Base-by-base conservation (phyloP, 305 asterid species). In the Striga hermonthica region DNA sequence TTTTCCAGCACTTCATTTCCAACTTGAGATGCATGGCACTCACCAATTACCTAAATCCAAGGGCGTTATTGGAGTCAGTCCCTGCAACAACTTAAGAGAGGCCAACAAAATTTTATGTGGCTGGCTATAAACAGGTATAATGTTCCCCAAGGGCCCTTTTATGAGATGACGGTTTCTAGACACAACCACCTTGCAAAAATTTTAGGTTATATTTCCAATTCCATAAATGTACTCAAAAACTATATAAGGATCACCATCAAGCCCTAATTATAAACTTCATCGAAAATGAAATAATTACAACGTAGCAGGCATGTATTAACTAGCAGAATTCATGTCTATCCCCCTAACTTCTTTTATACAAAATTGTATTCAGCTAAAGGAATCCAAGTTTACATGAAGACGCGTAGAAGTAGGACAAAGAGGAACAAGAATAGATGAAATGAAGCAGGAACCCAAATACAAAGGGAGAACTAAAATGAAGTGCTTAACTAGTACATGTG, bases 31-130 rank as follows among this genome's bases (percentile, higher is more conserved):
- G 90, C 71, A 84, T 90, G 87, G 75, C 95, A 86, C 74, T 93
- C 96, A 4, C 99, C 94, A 83, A 93, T 83, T 70, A 90, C 94
- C 99, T 93, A 78, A 80, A 75, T 57, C 66, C 70, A 74, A 73
- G 60, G 59, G 73, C 69, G 60, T 58, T 60, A 31, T n/a, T 41
- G 43, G 56, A 40, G 38, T 70, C 70, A 61, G 66, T 71, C 48
- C 65, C 68, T 15, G 69, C 68, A 53, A 64, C 49, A 67, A 44
- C 64, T 49, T 22, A 70, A 28, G 41, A 44, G 62, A 54, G 37
- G 60, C 48, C 63, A 82, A 61, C 43, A 9, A 40, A 58, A 55
- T 49, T 22, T 28, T 52, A 53, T 34, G 16, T 31, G 38, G 71
- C 9, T 7, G 54, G 68, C 57, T 6, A 49, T 60, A 8, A 31